Evolutionary conservation across 176 grass and related monocot species (phyloP).

Genomic region (Carex pumila): DNA sequence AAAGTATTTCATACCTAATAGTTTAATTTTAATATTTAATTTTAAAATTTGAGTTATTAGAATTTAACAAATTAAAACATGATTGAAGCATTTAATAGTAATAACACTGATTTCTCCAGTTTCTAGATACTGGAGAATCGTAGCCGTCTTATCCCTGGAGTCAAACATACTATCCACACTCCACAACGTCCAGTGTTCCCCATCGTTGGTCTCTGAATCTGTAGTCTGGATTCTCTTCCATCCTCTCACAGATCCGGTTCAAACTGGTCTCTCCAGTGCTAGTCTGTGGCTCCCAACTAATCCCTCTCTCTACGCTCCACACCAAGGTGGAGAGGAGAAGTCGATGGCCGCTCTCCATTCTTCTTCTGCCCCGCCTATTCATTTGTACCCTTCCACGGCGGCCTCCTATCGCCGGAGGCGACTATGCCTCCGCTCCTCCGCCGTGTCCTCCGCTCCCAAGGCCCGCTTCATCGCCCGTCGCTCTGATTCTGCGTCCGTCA

Average conservation of each 20-base stretch:
- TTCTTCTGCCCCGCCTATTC: neutral
- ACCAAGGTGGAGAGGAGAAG: neutral
- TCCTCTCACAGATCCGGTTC: neutral
- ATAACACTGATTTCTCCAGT: neutral
- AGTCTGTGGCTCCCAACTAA: neutral
- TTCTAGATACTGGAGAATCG: neutral
- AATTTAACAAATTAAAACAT: too few species aligned
- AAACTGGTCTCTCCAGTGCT: neutral
- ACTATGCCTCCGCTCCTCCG: slow-evolving; percentile 31
- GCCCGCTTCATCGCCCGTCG: slow-evolving; percentile 74
- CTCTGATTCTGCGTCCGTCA: slow-evolving; percentile 62
- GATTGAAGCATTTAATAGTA: neutral
- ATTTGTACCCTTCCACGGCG: neutral
- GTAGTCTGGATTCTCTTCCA: neutral
- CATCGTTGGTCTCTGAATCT: too few species aligned
- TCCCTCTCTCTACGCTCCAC: slow-evolving; percentile 1
- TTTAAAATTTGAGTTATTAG: too few species aligned
- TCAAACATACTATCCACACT: neutral
- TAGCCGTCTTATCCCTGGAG: neutral
- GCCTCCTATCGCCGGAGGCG: slow-evolving; percentile 19
- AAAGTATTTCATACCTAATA: too few species aligned
- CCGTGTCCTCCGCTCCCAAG: slow-evolving; percentile 60
- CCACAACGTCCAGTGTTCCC: neutral
- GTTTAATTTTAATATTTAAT: too few species aligned
- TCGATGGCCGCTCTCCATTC: slow-evolving; percentile 29